Conservation (phyloP, 495 filamentous ascomycete genomes). For the Aspergillus bertholletiae region DNA sequence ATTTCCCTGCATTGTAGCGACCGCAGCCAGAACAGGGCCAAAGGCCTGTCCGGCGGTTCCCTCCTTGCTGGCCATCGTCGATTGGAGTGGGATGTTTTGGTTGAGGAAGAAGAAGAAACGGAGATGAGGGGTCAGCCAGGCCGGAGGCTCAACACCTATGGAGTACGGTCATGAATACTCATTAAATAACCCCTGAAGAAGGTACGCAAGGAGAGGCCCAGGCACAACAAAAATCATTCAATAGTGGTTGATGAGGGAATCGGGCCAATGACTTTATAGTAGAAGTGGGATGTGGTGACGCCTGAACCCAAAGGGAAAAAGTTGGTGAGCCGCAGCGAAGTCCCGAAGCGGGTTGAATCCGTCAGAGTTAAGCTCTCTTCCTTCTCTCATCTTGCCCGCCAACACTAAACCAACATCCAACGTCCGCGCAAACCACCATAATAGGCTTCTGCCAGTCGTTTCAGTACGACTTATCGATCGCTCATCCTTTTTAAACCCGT, state of each 20-base stretch:
- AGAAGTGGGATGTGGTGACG: constrained; percentile 42
- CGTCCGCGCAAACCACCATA: not conserved
- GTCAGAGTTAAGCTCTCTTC: constrained; percentile 7
- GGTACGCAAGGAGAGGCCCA: not conserved
- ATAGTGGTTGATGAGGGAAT: constrained; percentile 10
- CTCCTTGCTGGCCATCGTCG: constrained; percentile 67
- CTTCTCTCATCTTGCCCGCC: constrained; percentile 1
- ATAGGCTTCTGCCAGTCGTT: not conserved
- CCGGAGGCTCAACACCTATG: constrained; percentile 25
- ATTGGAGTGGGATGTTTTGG: constrained; percentile 13
- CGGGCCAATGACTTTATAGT: constrained; percentile 8
- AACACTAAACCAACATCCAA: constrained; percentile 4
- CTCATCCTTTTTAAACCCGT: not conserved
- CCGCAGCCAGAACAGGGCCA: constrained; percentile 78
- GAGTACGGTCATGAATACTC: constrained; percentile 21
- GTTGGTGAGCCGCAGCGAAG: constrained; percentile 24
- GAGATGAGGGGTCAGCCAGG: constrained; percentile 26
- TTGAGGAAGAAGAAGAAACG: constrained; percentile 10
- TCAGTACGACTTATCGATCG: not conserved
- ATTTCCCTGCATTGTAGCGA: constrained; percentile 86
- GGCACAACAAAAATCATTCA: constrained; percentile 1
- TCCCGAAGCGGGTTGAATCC: not conserved
- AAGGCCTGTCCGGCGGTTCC: constrained; percentile 62
- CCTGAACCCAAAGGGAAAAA: constrained; percentile 20
- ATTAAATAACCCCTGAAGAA: constrained; percentile 14